Conservation (phyloP, 2,329 filamentous ascomycete genomes). For the Colletotrichum siamense region DNA sequence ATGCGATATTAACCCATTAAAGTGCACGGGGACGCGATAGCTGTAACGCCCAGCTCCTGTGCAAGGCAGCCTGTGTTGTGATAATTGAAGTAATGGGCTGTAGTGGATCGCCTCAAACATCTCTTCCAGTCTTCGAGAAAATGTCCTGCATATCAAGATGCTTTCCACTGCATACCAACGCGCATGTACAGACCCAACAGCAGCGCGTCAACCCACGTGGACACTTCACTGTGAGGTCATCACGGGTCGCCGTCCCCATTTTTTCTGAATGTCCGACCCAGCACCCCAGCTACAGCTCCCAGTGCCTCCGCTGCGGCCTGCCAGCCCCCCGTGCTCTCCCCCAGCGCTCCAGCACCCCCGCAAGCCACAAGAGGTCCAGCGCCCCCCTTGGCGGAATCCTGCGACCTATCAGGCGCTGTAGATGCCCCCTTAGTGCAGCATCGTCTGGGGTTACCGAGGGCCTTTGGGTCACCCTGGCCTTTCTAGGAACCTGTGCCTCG, state of each 20-base stretch:
- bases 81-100: neutral
- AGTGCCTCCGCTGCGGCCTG: neutral
- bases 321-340: neutral
- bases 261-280: constrained; percentile 11
- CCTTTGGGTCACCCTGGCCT: constrained; percentile 8
- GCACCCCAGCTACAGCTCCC: constrained; percentile 14
- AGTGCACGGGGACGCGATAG: neutral
- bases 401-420: constrained; percentile 5
- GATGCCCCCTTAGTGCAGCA: neutral
- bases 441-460: constrained; percentile 22
- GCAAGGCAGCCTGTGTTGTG: neutral
- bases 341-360: constrained; percentile 5
- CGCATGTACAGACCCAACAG: neutral
- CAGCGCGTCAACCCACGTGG: neutral
- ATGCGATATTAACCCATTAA: neutral
- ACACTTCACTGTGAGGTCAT: constrained; percentile 17
- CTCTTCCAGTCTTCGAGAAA: neutral
- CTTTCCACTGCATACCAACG: neutral
- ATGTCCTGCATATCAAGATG: neutral
- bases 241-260: constrained; percentile 3
- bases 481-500: constrained; percentile 16
- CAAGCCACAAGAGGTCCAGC: constrained; percentile 6
- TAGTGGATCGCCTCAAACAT: neutral
- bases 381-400: neutral
- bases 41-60: neutral